phyloP scores from a whole-genome alignment of 176 grass and related monocot species.

The Echinochloa phyllopogon region DNA sequence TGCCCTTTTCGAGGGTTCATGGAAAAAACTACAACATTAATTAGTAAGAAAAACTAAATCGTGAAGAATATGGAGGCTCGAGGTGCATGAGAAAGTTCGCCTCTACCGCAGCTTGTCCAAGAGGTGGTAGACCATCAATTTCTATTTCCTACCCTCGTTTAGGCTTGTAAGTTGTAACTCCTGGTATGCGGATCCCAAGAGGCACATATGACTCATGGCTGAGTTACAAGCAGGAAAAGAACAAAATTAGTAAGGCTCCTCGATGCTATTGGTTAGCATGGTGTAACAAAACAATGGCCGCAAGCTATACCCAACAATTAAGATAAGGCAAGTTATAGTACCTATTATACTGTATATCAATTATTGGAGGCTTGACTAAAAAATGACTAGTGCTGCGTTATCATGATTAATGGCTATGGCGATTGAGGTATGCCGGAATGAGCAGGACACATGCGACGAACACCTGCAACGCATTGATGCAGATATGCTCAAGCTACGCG shows the following conservation, averaged over 20 bases:
- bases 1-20: too few relatives aligned
- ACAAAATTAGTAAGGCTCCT: too few relatives aligned
- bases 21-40: too few relatives aligned
- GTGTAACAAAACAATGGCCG: background rate
- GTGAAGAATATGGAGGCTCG: too few relatives aligned
- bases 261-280: too few relatives aligned
- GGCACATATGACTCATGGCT: too few relatives aligned
- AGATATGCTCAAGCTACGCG: background rate
- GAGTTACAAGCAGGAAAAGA: background rate
- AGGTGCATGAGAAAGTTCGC: background rate
- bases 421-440: background rate
- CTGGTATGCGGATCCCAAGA: background rate
- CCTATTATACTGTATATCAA: too few relatives aligned
- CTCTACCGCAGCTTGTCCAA: background rate
- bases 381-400: background rate
- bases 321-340: too few relatives aligned
- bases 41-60: too few relatives aligned
- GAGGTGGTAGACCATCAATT: background rate
- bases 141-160: too few relatives aligned
- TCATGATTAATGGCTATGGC: background rate
- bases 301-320: too few relatives aligned
- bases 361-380: background rate
- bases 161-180: too few relatives aligned
- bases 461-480: background rate
- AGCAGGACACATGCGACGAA: background rate